phyloP scores from a whole-genome alignment of 1,284 basidiomycete genomes.

The Pulveroboletus ridleyi region DNA sequence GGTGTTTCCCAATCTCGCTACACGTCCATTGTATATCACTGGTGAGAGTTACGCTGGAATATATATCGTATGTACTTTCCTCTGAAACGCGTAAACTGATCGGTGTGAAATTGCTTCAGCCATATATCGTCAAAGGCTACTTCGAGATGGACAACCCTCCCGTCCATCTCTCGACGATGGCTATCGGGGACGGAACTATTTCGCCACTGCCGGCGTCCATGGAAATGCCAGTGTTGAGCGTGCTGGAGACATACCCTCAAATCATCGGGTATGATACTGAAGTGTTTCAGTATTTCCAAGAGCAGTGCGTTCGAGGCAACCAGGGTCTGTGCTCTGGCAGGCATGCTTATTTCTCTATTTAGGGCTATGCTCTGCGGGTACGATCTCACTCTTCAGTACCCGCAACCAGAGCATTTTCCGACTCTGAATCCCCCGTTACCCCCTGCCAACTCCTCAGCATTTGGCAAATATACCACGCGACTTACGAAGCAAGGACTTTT shows the following conservation, averaged over 20 bases:
- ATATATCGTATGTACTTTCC: conserved; percentile 56
- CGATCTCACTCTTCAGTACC: conserved; percentile 56
- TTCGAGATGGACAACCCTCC: conserved; percentile 49
- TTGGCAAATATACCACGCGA: too few species aligned
- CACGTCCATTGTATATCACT: conserved; percentile 64
- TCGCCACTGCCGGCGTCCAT: conserved; percentile 51
- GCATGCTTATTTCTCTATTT: conserved; percentile 8
- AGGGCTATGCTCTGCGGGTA: conserved; percentile 70
- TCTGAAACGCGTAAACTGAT: conserved; percentile 31
- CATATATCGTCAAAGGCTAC: conserved; percentile 29
- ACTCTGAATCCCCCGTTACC: conserved; percentile 40
- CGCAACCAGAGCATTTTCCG: conserved; percentile 47
- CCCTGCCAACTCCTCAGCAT: conserved; percentile 26
- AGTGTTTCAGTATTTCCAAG: conserved; percentile 33
- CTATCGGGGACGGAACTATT: conserved; percentile 72
- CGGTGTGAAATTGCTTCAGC: conserved; percentile 43
- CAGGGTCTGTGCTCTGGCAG: not conserved
- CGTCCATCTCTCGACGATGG: conserved; percentile 66
- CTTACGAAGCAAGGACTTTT: conserved; percentile 15
- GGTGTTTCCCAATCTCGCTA: conserved; percentile 50
- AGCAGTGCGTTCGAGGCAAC: conserved; percentile 50
- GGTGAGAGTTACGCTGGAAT: conserved; percentile 75
- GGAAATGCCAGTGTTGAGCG: conserved; percentile 57
- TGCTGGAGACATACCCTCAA: conserved; percentile 52
- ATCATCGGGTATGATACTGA: too few species aligned